phyloP scores from a whole-genome alignment of 2,329 filamentous ascomycete genomes.

The Herpomyces periplanetae region DNA sequence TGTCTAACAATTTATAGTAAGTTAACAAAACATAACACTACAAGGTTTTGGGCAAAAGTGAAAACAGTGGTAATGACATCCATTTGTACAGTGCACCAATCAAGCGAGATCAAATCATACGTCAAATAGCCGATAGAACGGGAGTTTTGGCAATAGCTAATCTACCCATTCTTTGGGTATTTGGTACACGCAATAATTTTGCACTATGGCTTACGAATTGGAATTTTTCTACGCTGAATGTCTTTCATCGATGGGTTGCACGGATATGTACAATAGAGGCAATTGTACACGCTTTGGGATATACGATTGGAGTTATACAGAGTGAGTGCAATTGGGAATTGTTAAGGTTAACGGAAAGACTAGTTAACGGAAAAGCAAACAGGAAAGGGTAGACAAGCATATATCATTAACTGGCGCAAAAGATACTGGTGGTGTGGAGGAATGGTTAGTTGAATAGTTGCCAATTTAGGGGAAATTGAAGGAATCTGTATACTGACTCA shows the following conservation, averaged over 20 bases:
- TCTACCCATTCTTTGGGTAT: conserved; percentile 22
- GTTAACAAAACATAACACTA: no score
- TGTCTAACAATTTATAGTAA: no score
- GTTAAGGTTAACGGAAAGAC: no score
- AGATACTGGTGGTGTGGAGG: conserved; percentile 14
- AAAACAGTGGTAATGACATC: no score
- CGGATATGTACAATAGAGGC: conserved; percentile 20
- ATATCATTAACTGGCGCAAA: conserved; percentile 8
- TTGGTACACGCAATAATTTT: conserved; percentile 23
- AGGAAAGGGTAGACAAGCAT: no score
- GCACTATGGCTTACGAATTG: conserved; percentile 25
- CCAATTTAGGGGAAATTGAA: no score
- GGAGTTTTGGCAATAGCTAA: conserved; percentile 22
- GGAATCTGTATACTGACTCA: no score
- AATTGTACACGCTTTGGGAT: conserved; percentile 19
- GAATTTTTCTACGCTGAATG: conserved; percentile 23
- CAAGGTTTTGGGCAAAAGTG: no score
- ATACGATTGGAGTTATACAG: conserved; percentile 11
- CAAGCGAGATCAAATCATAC: conserved; percentile 8
- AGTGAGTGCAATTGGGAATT: conserved; percentile 5
- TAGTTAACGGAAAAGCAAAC: no score
- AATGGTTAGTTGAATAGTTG: conserved; percentile 9
- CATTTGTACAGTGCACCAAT: no score
- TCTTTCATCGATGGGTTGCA: conserved; percentile 25
- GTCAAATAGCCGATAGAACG: conserved; percentile 20